These are phyloP conservation scores for Spizellomyces punctatus DNA, from an alignment of 192 early-diverging fungal species.

Conservation along the genomic window DNA sequence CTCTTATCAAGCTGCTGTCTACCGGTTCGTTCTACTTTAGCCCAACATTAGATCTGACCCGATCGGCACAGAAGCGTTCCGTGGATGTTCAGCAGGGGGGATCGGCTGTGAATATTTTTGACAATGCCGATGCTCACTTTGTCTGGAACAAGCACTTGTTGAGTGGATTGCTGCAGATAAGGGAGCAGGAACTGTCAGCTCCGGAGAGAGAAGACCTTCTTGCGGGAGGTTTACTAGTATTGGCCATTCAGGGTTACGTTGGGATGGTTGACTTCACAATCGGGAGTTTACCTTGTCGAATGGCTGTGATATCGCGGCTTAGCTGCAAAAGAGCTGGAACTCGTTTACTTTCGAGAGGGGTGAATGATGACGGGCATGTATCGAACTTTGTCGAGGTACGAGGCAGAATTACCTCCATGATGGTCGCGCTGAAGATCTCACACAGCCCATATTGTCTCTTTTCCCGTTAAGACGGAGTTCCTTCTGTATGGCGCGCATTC, in stretches of 20 bases:
- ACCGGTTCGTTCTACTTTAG: slow-evolving; percentile 94
- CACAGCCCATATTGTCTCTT: background rate
- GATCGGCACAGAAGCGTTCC: slow-evolving; percentile 70
- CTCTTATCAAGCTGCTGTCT: slow-evolving; percentile 76
- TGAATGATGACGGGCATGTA: slow-evolving; percentile 95
- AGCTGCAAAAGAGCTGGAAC: slow-evolving; percentile 86
- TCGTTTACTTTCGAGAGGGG: slow-evolving; percentile 90
- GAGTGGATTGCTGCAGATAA: slow-evolving; percentile 75
- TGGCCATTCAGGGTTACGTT: slow-evolving; percentile 78
- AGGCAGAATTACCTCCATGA: slow-evolving; percentile 43
- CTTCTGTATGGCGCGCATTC: slow-evolving; percentile 61
- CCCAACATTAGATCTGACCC: slow-evolving; percentile 85
- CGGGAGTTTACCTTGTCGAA: slow-evolving; percentile 35
- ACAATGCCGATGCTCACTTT: slow-evolving; percentile 74
- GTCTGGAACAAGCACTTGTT: slow-evolving; percentile 93
- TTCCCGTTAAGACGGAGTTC: slow-evolving; percentile 71
- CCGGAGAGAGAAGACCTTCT: slow-evolving; percentile 71
- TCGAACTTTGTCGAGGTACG: slow-evolving; percentile 84
- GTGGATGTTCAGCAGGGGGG: slow-evolving; percentile 30
- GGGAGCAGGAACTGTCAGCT: slow-evolving; percentile 69
- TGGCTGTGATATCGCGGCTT: slow-evolving; percentile 69
- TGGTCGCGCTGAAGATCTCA: background rate
- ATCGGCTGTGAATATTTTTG: slow-evolving; percentile 42
- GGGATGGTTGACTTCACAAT: slow-evolving; percentile 47
- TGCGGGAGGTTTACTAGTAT: slow-evolving; percentile 70